Percentiles rank a stretch among this genome's conserved stretches.
Evolutionary conservation across 2,329 filamentous ascomycete genomes (phyloP).

Genomic region (Arthrocladium fulminans): DNA sequence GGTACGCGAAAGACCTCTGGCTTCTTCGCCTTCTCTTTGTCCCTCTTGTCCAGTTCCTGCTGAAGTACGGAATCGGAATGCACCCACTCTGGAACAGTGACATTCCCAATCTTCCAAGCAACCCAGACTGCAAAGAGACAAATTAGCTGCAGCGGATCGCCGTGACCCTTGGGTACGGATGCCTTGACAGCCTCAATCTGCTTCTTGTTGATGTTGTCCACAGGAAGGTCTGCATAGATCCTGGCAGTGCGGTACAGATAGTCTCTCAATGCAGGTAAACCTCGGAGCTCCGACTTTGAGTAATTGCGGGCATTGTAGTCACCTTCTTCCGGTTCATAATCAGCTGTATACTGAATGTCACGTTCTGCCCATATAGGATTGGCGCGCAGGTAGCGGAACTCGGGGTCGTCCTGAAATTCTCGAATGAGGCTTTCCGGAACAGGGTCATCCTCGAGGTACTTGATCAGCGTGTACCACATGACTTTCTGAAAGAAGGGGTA

Average conservation of each 20-base stretch:
- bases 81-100: conserved; percentile 54
- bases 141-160: conserved; percentile 52
- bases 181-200: conserved; percentile 51
- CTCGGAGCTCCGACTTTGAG: conserved; percentile 53
- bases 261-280: conserved; percentile 49
- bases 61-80: conserved; percentile 48
- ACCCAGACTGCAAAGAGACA: conserved; percentile 56
- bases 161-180: conserved; percentile 54
- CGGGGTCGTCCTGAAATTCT: conserved; percentile 46
- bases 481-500: conserved; percentile 61
- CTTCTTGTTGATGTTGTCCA: conserved; percentile 52
- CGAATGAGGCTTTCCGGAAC: conserved; percentile 49
- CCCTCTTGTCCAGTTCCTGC: conserved; percentile 12
- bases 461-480: conserved; percentile 58
- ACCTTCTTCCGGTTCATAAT: conserved; percentile 42
- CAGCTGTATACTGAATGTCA: conserved; percentile 38
- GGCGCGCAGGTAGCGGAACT: conserved; percentile 44
- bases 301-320: conserved; percentile 55
- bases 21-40: conserved; percentile 17
- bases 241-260: conserved; percentile 56
- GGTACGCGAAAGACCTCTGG: conserved; percentile 18
- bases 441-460: conserved; percentile 56
- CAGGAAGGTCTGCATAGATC: conserved; percentile 49
- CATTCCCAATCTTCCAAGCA: conserved; percentile 59
- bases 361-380: conserved; percentile 52